Evolutionary conservation across 495 filamentous ascomycete genomes (phyloP), one percentile per base, ranked within the genome.

Genomic region (Talaromyces trachyspermus): DNA sequence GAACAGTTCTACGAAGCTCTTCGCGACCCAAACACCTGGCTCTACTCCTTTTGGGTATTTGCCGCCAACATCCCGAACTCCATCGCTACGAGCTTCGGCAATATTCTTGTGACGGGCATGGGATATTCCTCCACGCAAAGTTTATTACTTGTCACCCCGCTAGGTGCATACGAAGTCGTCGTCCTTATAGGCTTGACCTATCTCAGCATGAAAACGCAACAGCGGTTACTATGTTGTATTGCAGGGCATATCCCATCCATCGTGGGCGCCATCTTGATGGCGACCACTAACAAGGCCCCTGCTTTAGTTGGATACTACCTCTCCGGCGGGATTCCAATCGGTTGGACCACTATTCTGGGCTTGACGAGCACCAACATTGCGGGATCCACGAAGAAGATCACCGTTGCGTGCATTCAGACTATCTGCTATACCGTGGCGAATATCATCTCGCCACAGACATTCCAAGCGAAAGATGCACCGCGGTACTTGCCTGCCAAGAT

Each of bases 331-430:
- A 53, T 54, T 18, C 60, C 68, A 3, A 71, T 69, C 24, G 68
- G 70, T 3, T 79, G 78, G 57, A 75, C 77, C 2, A 68, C 68
- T 2, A 47, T 80, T 1, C 60, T 78, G 4, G 66, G 62, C 1
- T 57, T 78, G 12, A 75, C 77, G 26, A 65, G 62, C 2, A 72
- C 67, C 11, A 81, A 82, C 39, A 67, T 81, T 1, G 73, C 76
- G 1, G 80, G 80, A 11, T 82, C 78, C 56, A 83, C 80, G 2
- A 83, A 84, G 60, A 84, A 83, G 59, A 82, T 81, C 1, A 83
- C 79, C 0, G 73, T 81, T 1, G 76, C 75, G 2, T 76, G 76
- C 2, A 66, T 85, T 54, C 79, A 78, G 46, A 61, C 82, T 1
- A 76, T 83, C 12, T 68, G 61, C 0, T 82, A 80, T 49, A 77